Evolutionary conservation across 2,329 filamentous ascomycete species (phyloP).

Genomic region (Xylariaceae sp.): DNA sequence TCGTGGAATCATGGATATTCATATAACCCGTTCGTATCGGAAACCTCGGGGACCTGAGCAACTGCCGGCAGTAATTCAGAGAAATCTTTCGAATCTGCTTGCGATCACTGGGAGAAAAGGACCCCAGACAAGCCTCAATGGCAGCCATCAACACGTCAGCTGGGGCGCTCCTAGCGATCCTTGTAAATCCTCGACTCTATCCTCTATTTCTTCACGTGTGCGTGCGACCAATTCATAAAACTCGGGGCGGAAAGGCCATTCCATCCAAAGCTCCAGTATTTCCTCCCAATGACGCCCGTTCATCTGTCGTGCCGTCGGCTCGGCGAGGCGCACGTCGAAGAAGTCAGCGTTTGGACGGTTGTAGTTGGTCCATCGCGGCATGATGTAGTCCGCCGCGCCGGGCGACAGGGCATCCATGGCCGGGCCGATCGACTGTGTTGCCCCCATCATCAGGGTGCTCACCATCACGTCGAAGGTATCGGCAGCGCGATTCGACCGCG

Average conservation of each 20-base stretch:
- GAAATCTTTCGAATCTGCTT: too few relatives aligned
- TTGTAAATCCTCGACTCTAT: constrained; percentile 13
- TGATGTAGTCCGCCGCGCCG: constrained; percentile 54
- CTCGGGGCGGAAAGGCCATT: constrained; percentile 60
- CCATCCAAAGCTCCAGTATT: constrained; percentile 55
- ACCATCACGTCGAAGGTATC: constrained; percentile 53
- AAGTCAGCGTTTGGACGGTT: constrained; percentile 48
- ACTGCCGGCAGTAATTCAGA: too few relatives aligned
- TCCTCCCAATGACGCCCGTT: constrained; percentile 54
- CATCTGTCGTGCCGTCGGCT: constrained; percentile 46
- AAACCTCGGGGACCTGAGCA: too few relatives aligned
- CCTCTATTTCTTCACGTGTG: constrained; percentile 21
- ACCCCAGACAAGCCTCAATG: too few relatives aligned
- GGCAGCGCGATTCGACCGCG: constrained; percentile 38
- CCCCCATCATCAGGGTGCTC: constrained; percentile 37
- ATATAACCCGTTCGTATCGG: too few relatives aligned
- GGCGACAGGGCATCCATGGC: constrained; percentile 53
- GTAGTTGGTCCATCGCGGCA: constrained; percentile 46
- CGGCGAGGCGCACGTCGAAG: constrained; percentile 35
- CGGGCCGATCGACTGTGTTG: constrained; percentile 37
- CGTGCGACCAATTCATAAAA: constrained; percentile 47
- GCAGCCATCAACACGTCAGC: too few relatives aligned
- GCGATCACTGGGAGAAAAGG: too few relatives aligned
- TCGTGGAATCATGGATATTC: too few relatives aligned
- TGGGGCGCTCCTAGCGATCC: too few relatives aligned